Conservation (phyloP, 441 rosid species). For the Manihot esculenta region DNA sequence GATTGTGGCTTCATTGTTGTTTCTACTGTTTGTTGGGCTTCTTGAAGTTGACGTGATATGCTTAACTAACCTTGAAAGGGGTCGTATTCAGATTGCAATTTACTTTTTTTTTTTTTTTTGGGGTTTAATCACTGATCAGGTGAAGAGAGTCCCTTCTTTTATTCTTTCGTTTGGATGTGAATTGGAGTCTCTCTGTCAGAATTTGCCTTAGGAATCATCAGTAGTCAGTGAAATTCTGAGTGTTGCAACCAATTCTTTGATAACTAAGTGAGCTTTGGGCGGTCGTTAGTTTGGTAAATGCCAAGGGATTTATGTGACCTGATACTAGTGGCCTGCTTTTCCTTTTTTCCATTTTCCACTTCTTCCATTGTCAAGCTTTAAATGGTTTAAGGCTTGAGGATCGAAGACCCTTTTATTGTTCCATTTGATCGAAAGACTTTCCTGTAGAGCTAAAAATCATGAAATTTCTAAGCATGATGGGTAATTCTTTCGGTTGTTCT, state of each 20-base stretch:
- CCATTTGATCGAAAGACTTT: slow-evolving; percentile 13
- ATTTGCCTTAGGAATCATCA: slow-evolving; percentile 14
- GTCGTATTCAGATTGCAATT: slow-evolving; percentile 27
- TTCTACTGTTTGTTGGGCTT: slow-evolving; percentile 28
- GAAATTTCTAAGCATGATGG: slow-evolving; percentile 82
- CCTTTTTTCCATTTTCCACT: background rate
- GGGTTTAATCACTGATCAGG: slow-evolving; percentile 5
- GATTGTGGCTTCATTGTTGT: slow-evolving; percentile 19
- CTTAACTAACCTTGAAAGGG: slow-evolving; percentile 19
- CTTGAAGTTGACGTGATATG: slow-evolving; percentile 34
- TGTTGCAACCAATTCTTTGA: slow-evolving; percentile 37
- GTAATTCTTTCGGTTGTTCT: slow-evolving; percentile 94
- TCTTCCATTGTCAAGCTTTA: slow-evolving; percentile 4
- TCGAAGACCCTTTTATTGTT: slow-evolving; percentile 10
- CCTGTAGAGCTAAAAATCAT: slow-evolving; percentile 31
- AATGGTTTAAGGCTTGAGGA: slow-evolving; percentile 6
- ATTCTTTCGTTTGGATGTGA: slow-evolving; percentile 18
- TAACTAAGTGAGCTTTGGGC: slow-evolving; percentile 22
- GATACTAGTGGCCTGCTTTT: background rate
- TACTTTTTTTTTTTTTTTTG: background rate
- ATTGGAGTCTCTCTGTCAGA: slow-evolving; percentile 16
- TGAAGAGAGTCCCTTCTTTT: slow-evolving; percentile 16
- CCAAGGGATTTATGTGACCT: background rate
- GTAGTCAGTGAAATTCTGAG: slow-evolving; percentile 32
- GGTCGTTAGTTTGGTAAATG: slow-evolving; percentile 34